Percentiles rank a stretch among this genome's conserved stretches.
phyloP scores from a whole-genome alignment of 2,329 filamentous ascomycete species.

The Exutisphaerella laricina region DNA sequence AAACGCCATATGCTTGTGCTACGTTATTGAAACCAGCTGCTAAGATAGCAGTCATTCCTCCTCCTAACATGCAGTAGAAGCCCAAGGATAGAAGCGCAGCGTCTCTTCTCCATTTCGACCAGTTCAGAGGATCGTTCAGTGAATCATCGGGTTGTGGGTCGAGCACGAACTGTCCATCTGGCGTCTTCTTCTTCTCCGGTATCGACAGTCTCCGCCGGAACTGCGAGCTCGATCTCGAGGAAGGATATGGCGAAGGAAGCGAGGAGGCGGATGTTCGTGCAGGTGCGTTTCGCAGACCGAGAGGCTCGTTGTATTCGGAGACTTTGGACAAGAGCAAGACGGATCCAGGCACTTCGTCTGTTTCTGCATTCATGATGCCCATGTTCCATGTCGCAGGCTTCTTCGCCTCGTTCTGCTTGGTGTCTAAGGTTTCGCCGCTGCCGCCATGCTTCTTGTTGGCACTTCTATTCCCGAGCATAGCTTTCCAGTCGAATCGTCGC shows the following conservation, averaged over 20 bases:
- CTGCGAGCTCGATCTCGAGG: slow-evolving; percentile 17
- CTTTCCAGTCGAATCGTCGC: slow-evolving; percentile 22
- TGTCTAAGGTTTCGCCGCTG: slow-evolving; percentile 15
- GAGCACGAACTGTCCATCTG: slow-evolving; percentile 76
- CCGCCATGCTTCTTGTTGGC: slow-evolving; percentile 10
- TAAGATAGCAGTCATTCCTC: slow-evolving; percentile 84
- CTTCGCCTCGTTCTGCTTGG: slow-evolving; percentile 8
- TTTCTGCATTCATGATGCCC: slow-evolving; percentile 80
- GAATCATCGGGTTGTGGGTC: slow-evolving; percentile 91
- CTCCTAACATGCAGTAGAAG: slow-evolving; percentile 88
- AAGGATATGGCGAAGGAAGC: slow-evolving; percentile 39
- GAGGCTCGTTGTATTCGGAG: slow-evolving; percentile 56
- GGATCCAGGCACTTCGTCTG: slow-evolving; percentile 75
- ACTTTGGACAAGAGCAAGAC: slow-evolving; percentile 53
- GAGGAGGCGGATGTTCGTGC: slow-evolving; percentile 53
- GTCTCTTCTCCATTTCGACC: slow-evolving; percentile 77
- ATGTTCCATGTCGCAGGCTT: slow-evolving; percentile 49
- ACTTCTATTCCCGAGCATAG: slow-evolving; percentile 16
- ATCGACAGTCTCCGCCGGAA: slow-evolving; percentile 12
- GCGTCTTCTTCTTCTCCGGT: slow-evolving; percentile 64
- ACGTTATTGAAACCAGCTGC: slow-evolving; percentile 86
- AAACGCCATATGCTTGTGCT: slow-evolving; percentile 59
- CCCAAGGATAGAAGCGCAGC: slow-evolving; percentile 73
- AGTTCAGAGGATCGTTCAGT: slow-evolving; percentile 86
- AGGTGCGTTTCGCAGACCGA: slow-evolving; percentile 59